Base-by-base conservation (phyloP, 164 flowering plant species). In the Aristolochia fimbriata region DNA sequence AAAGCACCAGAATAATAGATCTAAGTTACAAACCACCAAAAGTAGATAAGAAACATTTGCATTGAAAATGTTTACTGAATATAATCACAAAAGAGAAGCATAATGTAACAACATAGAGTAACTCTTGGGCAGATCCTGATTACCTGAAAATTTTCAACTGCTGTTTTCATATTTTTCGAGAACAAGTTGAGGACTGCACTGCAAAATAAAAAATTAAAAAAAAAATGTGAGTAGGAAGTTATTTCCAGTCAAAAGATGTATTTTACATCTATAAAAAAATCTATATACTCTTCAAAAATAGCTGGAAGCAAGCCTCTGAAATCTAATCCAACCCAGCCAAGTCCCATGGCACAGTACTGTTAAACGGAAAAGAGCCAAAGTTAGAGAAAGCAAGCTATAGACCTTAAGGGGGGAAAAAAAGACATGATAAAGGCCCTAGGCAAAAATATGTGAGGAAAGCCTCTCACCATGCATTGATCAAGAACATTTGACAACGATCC, bases 131-230 rank as follows among this genome's bases (percentile, higher is more conserved):
- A 27, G 56, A 47, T 62, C 24, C 58, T 9, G 52, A 30, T 60
- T 76, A 93, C 99, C 95, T 90, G 97, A 83, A 94, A 94, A 78
- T 88, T 91, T 60, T 90, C 96, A 55, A 91, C 89, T 55, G 99
- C 97, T 56, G 91, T 70, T 67, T 68, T 73, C 81, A 88, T 85
- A 64, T 91, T 90, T 73, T 88, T 94, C 25, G 88, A 77, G 73
- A 94, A 94, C 65, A 94, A 75, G 68, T 85, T 87, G 37, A 86
- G 87, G 51, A 88, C 96, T 52, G 99, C 96, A 75, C 99, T 93
- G 93, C 15, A 72, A 65, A 70, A n/a, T n/a, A n/a, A n/a, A n/a
- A n/a, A n/a, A 59, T 4, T 24, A 58, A n/a, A 62, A 65, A 27
- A 27, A 27, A 5, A 5, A 27, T 27, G 30, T 27, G 30, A 27